phyloP scores from a whole-genome alignment of 805 yeast genomes.

The Saccharomycopsis microspora region DNA sequence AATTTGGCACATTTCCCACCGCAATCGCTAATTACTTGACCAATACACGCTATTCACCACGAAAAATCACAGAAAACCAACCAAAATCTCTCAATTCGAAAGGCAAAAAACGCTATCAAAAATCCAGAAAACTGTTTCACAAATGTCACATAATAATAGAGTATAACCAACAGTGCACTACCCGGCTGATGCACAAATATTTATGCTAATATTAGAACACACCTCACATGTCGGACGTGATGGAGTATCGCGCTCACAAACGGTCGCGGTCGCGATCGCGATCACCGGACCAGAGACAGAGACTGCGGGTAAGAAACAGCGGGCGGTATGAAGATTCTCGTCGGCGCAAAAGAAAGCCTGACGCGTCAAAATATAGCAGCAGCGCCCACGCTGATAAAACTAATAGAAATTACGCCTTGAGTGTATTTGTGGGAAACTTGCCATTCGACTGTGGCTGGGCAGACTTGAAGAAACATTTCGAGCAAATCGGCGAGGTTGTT shows the following conservation, averaged over 20 bases:
- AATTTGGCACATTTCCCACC: too few species aligned
- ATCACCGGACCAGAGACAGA: slow-evolving; percentile 22
- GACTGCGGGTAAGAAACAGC: slow-evolving; percentile 18
- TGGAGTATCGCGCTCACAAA: slow-evolving; percentile 13
- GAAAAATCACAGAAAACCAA: too few species aligned
- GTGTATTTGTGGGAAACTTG: slow-evolving; percentile 64
- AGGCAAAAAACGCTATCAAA: too few species aligned
- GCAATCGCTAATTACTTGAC: too few species aligned
- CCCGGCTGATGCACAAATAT: too few species aligned
- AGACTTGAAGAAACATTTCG: slow-evolving; percentile 49
- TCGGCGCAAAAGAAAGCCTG: slow-evolving; percentile 16
- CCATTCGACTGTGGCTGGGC: slow-evolving; percentile 52
- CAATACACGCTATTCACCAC: too few species aligned
- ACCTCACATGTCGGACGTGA: background rate
- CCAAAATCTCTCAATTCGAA: too few species aligned
- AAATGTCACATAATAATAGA: too few species aligned
- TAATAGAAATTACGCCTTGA: slow-evolving; percentile 53
- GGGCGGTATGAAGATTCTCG: slow-evolving; percentile 22
- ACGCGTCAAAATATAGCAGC: slow-evolving; percentile 5
- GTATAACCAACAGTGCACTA: too few species aligned
- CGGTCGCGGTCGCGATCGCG: slow-evolving; percentile 22
- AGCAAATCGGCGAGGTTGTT: slow-evolving; percentile 50
- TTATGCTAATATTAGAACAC: too few species aligned
- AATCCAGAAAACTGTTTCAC: too few species aligned
- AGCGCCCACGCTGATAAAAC: slow-evolving; percentile 27